Evolutionary conservation across 352 stramenopile genomes (phyloP).

Genomic region (Pythium aristosporum): DNA sequence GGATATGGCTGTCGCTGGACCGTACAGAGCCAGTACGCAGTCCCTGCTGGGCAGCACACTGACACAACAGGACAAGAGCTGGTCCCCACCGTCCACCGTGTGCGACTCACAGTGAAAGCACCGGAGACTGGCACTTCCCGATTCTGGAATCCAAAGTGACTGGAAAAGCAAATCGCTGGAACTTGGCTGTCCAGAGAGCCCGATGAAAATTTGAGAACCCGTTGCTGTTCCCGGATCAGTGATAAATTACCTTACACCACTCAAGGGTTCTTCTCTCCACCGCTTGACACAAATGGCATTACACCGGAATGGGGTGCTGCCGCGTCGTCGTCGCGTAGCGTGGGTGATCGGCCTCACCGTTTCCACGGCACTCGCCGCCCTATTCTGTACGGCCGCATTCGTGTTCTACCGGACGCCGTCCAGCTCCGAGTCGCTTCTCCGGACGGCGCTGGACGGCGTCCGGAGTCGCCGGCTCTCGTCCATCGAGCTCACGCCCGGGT

Average conservation of each 20-base stretch:
- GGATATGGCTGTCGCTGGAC: not conserved
- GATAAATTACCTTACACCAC: not conserved
- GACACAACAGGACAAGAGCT: too few species aligned
- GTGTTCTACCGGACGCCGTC: not conserved
- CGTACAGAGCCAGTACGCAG: not conserved
- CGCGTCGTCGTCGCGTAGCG: not conserved
- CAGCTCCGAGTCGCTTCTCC: not conserved
- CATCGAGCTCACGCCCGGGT: not conserved
- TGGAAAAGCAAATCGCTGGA: not conserved
- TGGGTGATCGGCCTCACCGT: not conserved
- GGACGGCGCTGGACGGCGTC: not conserved
- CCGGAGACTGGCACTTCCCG: not conserved
- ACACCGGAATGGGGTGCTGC: not conserved
- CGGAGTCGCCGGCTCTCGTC: not conserved
- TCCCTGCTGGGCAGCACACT: too few species aligned
- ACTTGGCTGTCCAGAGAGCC: not conserved
- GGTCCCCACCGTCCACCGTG: too few species aligned
- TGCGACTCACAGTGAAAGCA: not conserved
- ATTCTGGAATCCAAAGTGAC: not conserved
- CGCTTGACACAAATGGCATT: not conserved
- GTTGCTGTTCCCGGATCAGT: not conserved
- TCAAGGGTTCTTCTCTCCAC: too few species aligned
- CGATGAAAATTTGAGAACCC: constrained; percentile 1
- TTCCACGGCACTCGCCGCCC: not conserved
- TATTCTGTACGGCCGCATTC: not conserved